These are phyloP conservation scores for Hymenochaete sp. DNA, from an alignment of 1,284 basidiomycete genomes.

Conservation along the genomic window DNA sequence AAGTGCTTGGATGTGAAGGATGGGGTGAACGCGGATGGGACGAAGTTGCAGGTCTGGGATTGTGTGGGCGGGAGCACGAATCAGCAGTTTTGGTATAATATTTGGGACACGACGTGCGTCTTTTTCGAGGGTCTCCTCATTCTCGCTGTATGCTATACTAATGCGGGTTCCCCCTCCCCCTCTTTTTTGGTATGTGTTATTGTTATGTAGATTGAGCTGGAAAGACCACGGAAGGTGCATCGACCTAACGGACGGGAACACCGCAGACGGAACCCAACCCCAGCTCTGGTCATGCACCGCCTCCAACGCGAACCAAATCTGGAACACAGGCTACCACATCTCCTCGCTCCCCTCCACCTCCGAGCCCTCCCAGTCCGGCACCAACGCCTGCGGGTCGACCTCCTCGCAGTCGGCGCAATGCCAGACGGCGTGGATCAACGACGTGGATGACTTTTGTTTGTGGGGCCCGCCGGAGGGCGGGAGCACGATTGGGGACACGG, in stretches of 20 bases:
- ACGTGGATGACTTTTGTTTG: constrained; percentile 51
- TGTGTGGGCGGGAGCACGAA: constrained; percentile 35
- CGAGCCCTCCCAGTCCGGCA: constrained; percentile 56
- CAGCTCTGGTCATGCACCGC: constrained; percentile 37
- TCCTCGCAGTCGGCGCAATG: constrained; percentile 51
- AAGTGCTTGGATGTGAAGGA: constrained; percentile 40
- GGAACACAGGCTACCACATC: constrained; percentile 40
- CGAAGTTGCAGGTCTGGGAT: constrained; percentile 41
- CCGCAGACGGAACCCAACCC: constrained; percentile 33
- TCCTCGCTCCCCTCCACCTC: constrained; percentile 35
- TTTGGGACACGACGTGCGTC: no score
- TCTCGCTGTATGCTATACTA: no score
- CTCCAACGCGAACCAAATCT: constrained; percentile 38
- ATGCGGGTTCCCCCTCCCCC: no score
- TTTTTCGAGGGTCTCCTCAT: no score
- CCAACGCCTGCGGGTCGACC: constrained; percentile 54
- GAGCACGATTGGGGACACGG: constrained; percentile 47
- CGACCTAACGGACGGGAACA: constrained; percentile 35
- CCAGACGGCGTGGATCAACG: constrained; percentile 65
- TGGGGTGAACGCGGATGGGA: constrained; percentile 34
- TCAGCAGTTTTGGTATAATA: constrained; percentile 38
- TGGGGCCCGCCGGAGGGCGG: constrained; percentile 46
- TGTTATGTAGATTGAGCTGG: constrained; percentile 31
- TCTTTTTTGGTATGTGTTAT: no score
- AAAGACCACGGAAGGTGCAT: constrained; percentile 39